Percentiles rank a stretch among this genome's conserved stretches.
Conservation (phyloP, 2,329 filamentous ascomycete genomes). For the Colletotrichum sojae region DNA sequence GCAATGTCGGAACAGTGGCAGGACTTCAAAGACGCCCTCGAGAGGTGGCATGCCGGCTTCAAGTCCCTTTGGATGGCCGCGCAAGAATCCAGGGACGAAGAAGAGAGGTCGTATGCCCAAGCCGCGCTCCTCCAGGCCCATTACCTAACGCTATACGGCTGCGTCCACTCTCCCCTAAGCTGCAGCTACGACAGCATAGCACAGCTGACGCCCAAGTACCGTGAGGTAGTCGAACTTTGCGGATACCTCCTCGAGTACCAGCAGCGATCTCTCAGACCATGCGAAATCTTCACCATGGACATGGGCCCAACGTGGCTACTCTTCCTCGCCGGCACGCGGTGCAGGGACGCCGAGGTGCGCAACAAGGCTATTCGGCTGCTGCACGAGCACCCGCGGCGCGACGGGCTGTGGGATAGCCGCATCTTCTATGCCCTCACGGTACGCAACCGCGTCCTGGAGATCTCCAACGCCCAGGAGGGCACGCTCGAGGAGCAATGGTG, state of each 20-base stretch:
- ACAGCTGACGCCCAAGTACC: constrained; percentile 45
- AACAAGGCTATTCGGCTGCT: constrained; percentile 47
- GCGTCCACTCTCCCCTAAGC: constrained; percentile 42
- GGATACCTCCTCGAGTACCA: constrained; percentile 44
- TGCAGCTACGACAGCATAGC: constrained; percentile 44
- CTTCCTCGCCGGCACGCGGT: constrained; percentile 46
- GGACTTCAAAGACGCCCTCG: constrained; percentile 27
- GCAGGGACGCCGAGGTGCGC: constrained; percentile 44
- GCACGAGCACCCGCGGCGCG: constrained; percentile 44
- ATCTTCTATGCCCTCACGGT: constrained; percentile 42
- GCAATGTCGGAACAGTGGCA: constrained; percentile 35
- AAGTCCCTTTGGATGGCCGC: constrained; percentile 42
- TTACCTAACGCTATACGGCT: constrained; percentile 45
- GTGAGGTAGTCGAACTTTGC: constrained; percentile 46
- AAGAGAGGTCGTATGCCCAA: constrained; percentile 44
- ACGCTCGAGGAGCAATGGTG: constrained; percentile 42
- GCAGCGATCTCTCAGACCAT: background rate
- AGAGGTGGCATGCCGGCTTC: constrained; percentile 41
- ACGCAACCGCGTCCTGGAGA: constrained; percentile 41
- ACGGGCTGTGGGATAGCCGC: constrained; percentile 48
- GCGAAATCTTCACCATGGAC: constrained; percentile 48
- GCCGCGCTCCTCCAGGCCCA: constrained; percentile 46
- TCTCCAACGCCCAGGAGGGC: constrained; percentile 43
- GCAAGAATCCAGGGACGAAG: constrained; percentile 26
- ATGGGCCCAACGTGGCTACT: constrained; percentile 47